phyloP scores from a whole-genome alignment of 1,284 basidiomycete species.

The Rhizopogon parksii region DNA sequence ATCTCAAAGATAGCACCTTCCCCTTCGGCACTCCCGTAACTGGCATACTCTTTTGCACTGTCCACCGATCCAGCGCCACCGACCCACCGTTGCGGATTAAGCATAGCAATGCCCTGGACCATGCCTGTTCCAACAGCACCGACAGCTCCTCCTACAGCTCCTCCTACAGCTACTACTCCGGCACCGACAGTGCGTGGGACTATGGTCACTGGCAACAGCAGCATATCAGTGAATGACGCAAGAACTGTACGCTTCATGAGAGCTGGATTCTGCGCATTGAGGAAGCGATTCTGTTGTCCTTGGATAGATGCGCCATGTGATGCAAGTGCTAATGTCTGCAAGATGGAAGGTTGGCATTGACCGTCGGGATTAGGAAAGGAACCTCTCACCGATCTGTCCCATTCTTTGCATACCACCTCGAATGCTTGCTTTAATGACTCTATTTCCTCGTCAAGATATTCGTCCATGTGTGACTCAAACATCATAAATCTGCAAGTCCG shows the following conservation, averaged over 20 bases:
- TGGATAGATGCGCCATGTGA: constrained; percentile 26
- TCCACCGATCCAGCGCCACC: constrained; percentile 23
- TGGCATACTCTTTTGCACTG: constrained; percentile 23
- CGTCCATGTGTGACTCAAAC: constrained; percentile 95
- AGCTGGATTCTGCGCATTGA: constrained; percentile 83
- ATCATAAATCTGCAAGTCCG: constrained; percentile 62
- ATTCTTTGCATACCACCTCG: constrained; percentile 69
- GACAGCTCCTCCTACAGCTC: constrained; percentile 41
- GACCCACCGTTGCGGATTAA: constrained; percentile 81
- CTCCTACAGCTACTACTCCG: constrained; percentile 41
- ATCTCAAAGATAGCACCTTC: constrained; percentile 57
- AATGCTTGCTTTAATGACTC: constrained; percentile 75
- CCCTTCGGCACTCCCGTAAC: constrained; percentile 30
- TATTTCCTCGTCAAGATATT: constrained; percentile 91
- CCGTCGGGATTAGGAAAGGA: not conserved
- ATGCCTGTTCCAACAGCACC: constrained; percentile 71
- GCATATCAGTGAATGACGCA: constrained; percentile 83
- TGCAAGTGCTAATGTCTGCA: constrained; percentile 8
- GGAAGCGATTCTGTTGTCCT: constrained; percentile 54
- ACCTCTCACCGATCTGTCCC: constrained; percentile 61
- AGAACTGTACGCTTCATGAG: constrained; percentile 90
- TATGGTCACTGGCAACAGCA: constrained; percentile 91
- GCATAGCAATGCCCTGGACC: constrained; percentile 78
- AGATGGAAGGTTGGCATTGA: not conserved
- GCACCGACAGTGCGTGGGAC: constrained; percentile 81